phyloP scores from a whole-genome alignment of 2,329 filamentous ascomycete species.

The Stemphylium lycopersici region DNA sequence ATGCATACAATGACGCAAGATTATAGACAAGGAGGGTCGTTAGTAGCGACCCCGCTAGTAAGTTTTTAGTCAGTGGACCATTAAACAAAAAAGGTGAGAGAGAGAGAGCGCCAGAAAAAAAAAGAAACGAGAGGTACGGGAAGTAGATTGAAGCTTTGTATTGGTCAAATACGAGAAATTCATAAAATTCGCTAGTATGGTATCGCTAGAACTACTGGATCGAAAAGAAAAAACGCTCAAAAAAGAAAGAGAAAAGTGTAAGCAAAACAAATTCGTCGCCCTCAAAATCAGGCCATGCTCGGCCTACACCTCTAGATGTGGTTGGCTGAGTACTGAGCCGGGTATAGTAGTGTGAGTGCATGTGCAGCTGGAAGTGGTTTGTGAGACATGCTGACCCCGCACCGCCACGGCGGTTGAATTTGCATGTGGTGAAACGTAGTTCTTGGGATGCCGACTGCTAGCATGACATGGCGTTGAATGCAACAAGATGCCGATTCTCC shows the following conservation, averaged over 20 bases:
- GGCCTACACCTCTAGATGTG: background rate
- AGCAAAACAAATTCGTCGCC: background rate
- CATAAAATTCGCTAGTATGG: background rate
- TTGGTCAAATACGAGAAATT: background rate
- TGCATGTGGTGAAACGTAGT: constrained; percentile 8
- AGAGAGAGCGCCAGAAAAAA: background rate
- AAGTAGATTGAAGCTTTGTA: background rate
- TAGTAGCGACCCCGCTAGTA: too few species aligned
- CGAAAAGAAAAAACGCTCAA: background rate
- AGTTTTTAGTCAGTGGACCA: too few species aligned
- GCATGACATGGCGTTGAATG: background rate
- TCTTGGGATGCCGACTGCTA: constrained; percentile 1
- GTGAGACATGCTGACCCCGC: constrained; percentile 10
- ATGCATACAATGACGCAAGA: too few species aligned
- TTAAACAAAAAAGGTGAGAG: too few species aligned
- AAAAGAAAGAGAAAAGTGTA: constrained; percentile 1
- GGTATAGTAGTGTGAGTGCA: constrained; percentile 1
- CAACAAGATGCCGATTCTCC: background rate
- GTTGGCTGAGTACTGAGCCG: background rate
- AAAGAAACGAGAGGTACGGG: background rate
- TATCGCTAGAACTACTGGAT: constrained; percentile 1
- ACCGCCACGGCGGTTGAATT: constrained; percentile 3
- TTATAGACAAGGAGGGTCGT: too few species aligned
- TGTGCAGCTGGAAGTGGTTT: background rate
- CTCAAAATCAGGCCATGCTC: background rate